phyloP scores from a whole-genome alignment of 23 red algal genomes.

The Gracilariopsis chorda region DNA sequence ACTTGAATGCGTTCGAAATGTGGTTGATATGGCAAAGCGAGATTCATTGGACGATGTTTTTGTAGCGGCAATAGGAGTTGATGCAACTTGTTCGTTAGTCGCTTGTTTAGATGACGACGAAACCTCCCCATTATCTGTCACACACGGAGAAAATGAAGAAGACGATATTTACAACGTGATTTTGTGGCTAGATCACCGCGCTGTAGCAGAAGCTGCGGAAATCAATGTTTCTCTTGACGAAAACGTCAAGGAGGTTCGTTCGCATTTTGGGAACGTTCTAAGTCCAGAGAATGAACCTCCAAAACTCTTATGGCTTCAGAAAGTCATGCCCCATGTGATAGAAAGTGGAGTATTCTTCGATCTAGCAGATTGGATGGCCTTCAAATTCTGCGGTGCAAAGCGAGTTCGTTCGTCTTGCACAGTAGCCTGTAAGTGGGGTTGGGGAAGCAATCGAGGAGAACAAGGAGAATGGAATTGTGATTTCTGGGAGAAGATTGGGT shows the following conservation, averaged over 20 bases:
- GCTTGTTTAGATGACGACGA: slow-evolving; percentile 23
- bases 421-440: slow-evolving; percentile 79
- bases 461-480: slow-evolving; percentile 36
- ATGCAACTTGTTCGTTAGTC: slow-evolving; percentile 73
- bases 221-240: slow-evolving; percentile 29
- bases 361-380: slow-evolving; percentile 75
- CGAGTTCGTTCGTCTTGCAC: slow-evolving; percentile 64
- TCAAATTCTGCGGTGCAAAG: background rate
- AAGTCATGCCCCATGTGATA: slow-evolving; percentile 41
- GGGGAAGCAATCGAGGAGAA: slow-evolving; percentile 27
- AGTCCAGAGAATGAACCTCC: slow-evolving; percentile 85
- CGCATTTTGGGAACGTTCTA: slow-evolving; percentile 46
- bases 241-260: slow-evolving; percentile 2
- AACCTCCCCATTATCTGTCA: background rate
- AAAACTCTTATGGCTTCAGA: slow-evolving; percentile 66
- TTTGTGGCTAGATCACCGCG: slow-evolving; percentile 88
- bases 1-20: background rate
- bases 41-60: background rate
- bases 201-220: slow-evolving; percentile 46
- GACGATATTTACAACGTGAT: slow-evolving; percentile 58
- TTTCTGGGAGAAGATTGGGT: slow-evolving; percentile 64
- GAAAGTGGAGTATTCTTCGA: slow-evolving; percentile 64
- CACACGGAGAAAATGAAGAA: background rate
- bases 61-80: slow-evolving; percentile 46
- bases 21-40: background rate